Evolutionary conservation across 2,329 filamentous ascomycete species (phyloP), one percentile per base, ranked within the genome.

Genomic region (Phaeosphaeriaceae sp.): DNA sequence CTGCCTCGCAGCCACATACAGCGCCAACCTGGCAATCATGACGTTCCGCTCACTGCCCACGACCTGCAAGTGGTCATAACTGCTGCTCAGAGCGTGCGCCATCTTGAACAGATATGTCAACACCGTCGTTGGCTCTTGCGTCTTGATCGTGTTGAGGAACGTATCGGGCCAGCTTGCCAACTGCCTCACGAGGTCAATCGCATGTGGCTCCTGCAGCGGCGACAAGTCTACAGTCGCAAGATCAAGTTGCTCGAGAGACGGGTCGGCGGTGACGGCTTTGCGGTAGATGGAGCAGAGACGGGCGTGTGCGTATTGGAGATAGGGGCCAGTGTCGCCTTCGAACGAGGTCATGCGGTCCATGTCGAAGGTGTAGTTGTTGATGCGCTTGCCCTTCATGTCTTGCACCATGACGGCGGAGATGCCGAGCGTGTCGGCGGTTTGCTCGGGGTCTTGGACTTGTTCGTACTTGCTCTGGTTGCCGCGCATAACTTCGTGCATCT

Each of bases 401-500:
- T 98, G 94, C 20, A 97, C 92, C 93, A 98, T 98, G 74, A 98
- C 94, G 73, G 91, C 90, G 64, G 91, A 93, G 75, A 98, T 97
- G 63, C 94, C 95, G 2, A 98, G 86, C 11, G 87, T 92, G 80
- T 98, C 95, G 60, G 95, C 93, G 10, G 89, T 91, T 54, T 87
- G 85, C 54, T 88, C 88, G 0, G 94, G 94, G 76, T 98, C 84
- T 72, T 89, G 91, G 20, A 99, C 89, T 79, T 97, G 93, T 56
- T 88, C 81, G 79, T 98, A 99, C 83, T 99, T 99, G 73, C 86
- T 84, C 70, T 91, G 85, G 78, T 98, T 98, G 82, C 90, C 90
- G 79, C 83, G 88, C 95, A 99, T 99, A 51, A 96, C 92, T 61
- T 97, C 92, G 83, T 98, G 94, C 95, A 99, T 99, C 80, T 93